Base-by-base conservation (phyloP, 768 basidiomycete genomes). In the Rhodotorula graminis region DNA sequence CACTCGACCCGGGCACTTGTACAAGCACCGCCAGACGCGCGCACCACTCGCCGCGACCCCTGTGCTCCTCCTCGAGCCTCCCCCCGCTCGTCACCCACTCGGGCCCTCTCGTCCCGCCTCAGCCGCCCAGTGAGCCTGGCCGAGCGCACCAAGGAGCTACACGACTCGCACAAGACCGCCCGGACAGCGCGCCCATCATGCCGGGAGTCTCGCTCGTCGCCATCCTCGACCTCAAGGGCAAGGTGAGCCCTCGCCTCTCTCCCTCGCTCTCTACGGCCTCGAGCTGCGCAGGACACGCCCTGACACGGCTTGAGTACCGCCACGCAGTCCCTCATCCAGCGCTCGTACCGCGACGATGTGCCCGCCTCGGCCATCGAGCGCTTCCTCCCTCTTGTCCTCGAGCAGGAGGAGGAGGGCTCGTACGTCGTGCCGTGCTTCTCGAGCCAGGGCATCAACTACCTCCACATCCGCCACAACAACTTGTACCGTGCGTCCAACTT, bases 401-500 rank as follows among this genome's bases (percentile, higher is more conserved):
- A 99, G 42, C 89, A 96, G 80, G 95, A 99, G 82, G 95, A 99
- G 83, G 96, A 99, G 70, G 92, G 92, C 49, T 89, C 93, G 76
- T 93, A 93, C 78, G 90, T 97, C 40, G 93, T 92, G 12, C 96
- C 96, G 1, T 98, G 95, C 82, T 92, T 99, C 84, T 91, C 94
- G 8, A 89, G 87, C 75, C 90, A 93, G 78, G 95, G 95, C 23
- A 84, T 98, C 83, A 98, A 98, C 82, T 99, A 94, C 83, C 90
- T 97, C 89, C 93, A 99, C 81, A 97, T 99, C 80, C 86, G 95
- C 42, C 95, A 98, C 81, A 95, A 92, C 59, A 99, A 99, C 83
- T 85, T 99, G 12, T 99, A 99, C 80, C 85, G 95, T 96, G 79
- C 78, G 92, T 18, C 52, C 37, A 40, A 29, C 52, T 59, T 31